Percentiles rank a stretch among this genome's conserved stretches.
These are phyloP conservation scores for Cardamine chenopodiifolia DNA, from an alignment of 345 rosid species.

Conservation along the genomic window DNA sequence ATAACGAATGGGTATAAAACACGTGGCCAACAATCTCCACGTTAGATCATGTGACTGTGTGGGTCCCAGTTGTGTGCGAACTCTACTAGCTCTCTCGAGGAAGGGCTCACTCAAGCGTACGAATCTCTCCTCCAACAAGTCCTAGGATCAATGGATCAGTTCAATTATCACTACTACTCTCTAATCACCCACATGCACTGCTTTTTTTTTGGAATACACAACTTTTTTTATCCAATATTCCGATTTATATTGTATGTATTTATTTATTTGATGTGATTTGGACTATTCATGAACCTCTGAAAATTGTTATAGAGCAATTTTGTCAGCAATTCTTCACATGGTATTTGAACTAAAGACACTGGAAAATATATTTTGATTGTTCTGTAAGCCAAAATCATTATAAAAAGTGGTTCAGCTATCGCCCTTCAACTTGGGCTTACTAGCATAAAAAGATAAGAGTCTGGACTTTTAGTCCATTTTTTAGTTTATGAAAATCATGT, in stretches of 20 bases:
- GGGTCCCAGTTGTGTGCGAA: slow-evolving; percentile 42
- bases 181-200: slow-evolving; percentile 40
- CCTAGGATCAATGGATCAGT: slow-evolving; percentile 39
- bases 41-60: slow-evolving; percentile 46
- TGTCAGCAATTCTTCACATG: slow-evolving; percentile 45
- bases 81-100: slow-evolving; percentile 14
- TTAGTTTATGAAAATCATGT: neutral
- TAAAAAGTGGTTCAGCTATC: slow-evolving; percentile 4
- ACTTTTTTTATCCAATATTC: slow-evolving; percentile 27
- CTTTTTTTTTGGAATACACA: slow-evolving; percentile 25
- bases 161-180: slow-evolving; percentile 34
- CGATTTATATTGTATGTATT: slow-evolving; percentile 14
- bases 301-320: slow-evolving; percentile 35
- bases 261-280: slow-evolving; percentile 33
- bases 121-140: slow-evolving; percentile 24
- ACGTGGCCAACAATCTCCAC: slow-evolving; percentile 43
- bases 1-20: slow-evolving; percentile 14
- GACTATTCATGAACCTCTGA: slow-evolving; percentile 42
- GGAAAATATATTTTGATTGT: neutral
- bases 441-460: slow-evolving; percentile 1
- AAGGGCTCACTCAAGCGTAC: slow-evolving; percentile 33
- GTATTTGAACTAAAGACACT: slow-evolving; percentile 31
- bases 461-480: neutral
- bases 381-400: neutral
- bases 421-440: slow-evolving; percentile 27